phyloP scores from a whole-genome alignment of 2,329 filamentous ascomycete genomes.

The Pyricularia grisea region DNA sequence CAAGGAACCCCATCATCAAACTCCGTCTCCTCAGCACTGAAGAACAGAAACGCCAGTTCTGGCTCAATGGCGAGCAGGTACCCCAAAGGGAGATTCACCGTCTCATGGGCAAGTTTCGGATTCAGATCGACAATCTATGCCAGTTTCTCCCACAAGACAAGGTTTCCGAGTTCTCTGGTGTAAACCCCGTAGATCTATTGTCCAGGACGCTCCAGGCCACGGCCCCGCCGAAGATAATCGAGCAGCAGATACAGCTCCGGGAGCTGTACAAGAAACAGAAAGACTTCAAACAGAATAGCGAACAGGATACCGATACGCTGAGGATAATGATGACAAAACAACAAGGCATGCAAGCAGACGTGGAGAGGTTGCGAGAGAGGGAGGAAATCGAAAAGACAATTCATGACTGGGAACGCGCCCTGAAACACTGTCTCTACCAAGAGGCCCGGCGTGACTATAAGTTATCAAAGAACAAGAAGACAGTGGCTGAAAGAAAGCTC shows the following conservation, averaged over 20 bases:
- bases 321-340: conserved; percentile 64
- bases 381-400: conserved; percentile 57
- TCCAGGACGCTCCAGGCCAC: conserved; percentile 82
- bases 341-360: conserved; percentile 64
- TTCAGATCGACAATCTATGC: conserved; percentile 96
- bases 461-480: conserved; percentile 45
- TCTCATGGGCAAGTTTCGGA: conserved; percentile 64
- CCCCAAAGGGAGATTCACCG: conserved; percentile 56
- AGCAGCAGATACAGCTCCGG: conserved; percentile 70
- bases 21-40: conserved; percentile 66
- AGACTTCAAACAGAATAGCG: conserved; percentile 45
- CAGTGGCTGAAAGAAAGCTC: conserved; percentile 46
- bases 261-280: conserved; percentile 61
- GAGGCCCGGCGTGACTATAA: conserved; percentile 37
- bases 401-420: conserved; percentile 52
- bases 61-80: conserved; percentile 57
- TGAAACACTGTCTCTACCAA: conserved; percentile 57
- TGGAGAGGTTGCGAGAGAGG: conserved; percentile 72
- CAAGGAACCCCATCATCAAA: conserved; percentile 62
- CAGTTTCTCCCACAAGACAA: conserved; percentile 96
- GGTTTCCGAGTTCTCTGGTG: conserved; percentile 84
- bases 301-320: conserved; percentile 52
- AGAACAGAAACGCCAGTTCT: conserved; percentile 73
- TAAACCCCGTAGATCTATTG: conserved; percentile 73
- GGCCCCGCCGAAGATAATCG: conserved; percentile 69